Conservation (phyloP, 2,329 filamentous ascomycete genomes). For the Tolypocladium cylindrosporum region DNA sequence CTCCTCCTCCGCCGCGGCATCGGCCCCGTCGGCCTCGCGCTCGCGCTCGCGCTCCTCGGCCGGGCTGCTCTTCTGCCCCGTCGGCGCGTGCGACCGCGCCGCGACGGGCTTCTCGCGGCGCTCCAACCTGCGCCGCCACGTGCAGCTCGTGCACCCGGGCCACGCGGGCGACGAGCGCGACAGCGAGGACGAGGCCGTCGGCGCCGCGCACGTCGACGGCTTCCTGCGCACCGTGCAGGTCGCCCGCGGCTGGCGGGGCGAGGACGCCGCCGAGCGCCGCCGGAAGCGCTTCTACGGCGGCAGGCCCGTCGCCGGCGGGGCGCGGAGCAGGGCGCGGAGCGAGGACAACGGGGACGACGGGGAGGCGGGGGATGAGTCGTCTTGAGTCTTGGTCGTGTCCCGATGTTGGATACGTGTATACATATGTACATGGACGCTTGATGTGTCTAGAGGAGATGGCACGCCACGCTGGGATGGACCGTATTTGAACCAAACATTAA, state of each 20-base stretch:
- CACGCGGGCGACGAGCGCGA: slow-evolving; percentile 23
- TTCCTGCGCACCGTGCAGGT: slow-evolving; percentile 49
- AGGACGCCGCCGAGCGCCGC: slow-evolving; percentile 18
- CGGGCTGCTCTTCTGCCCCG: slow-evolving; percentile 25
- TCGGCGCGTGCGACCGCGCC: slow-evolving; percentile 25
- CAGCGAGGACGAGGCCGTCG: slow-evolving; percentile 44
- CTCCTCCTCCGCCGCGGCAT: no score
- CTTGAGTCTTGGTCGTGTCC: neutral
- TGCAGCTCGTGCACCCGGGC: slow-evolving; percentile 27
- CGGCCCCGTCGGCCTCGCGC: no score
- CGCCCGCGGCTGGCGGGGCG: slow-evolving; percentile 36
- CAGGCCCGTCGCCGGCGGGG: neutral
- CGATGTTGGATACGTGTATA: neutral
- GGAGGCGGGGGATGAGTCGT: neutral
- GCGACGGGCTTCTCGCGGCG: slow-evolving; percentile 23
- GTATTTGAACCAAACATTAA: neutral
- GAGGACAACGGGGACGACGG: slow-evolving; percentile 2
- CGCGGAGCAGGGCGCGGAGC: slow-evolving; percentile 7
- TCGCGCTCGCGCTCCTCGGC: slow-evolving; percentile 21
- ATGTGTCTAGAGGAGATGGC: neutral
- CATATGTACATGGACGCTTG: neutral
- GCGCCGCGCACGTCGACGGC: slow-evolving; percentile 58
- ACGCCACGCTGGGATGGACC: neutral
- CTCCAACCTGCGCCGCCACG: slow-evolving; percentile 26
- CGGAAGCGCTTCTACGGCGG: slow-evolving; percentile 16